Percentiles rank a stretch among this genome's conserved stretches.
These are phyloP conservation scores for Beauveria rudraprayagi DNA, from an alignment of 2,329 filamentous ascomycete species.

Conservation along the genomic window DNA sequence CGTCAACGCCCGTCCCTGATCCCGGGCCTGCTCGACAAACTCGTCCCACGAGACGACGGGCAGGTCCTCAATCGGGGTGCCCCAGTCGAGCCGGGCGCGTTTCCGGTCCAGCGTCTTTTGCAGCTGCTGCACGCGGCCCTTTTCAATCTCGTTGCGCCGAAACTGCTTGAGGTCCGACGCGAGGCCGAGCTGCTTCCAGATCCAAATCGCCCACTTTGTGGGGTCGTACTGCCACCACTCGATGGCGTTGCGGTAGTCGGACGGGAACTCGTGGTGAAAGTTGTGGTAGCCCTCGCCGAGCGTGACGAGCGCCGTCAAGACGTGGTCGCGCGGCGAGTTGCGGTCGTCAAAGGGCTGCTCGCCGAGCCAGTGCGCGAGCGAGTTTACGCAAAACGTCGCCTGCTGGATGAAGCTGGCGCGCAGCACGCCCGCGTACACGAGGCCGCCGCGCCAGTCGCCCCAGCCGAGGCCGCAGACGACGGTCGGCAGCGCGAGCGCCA, in stretches of 20 bases:
- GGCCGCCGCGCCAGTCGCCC: conserved; percentile 74
- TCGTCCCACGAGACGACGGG: conserved; percentile 79
- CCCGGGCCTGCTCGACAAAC: conserved; percentile 62
- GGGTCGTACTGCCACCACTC: conserved; percentile 88
- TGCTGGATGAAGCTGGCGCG: conserved; percentile 87
- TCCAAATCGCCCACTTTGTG: conserved; percentile 83
- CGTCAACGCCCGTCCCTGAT: conserved; percentile 58
- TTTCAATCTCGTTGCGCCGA: conserved; percentile 85
- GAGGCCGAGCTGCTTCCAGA: conserved; percentile 75
- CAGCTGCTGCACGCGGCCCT: conserved; percentile 78
- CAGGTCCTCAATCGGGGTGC: conserved; percentile 74
- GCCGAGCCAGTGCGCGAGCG: conserved; percentile 81
- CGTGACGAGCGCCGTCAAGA: conserved; percentile 77
- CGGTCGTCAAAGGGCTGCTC: conserved; percentile 90
- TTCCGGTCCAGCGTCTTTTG: conserved; percentile 93
- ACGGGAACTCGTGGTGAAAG: conserved; percentile 93
- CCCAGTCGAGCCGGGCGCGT: conserved; percentile 77
- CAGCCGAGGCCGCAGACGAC: conserved; percentile 69
- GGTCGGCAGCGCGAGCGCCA: conserved; percentile 69
- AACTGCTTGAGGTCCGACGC: conserved; percentile 87
- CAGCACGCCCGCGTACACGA: conserved; percentile 78
- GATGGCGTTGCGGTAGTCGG: conserved; percentile 86
- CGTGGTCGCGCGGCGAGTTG: conserved; percentile 82
- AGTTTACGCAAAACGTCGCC: conserved; percentile 91
- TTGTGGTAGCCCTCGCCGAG: conserved; percentile 90